Evolutionary conservation across 768 basidiomycete genomes (phyloP), one percentile per base, ranked within the genome.

Genomic region (Hypholoma fasciculare): DNA sequence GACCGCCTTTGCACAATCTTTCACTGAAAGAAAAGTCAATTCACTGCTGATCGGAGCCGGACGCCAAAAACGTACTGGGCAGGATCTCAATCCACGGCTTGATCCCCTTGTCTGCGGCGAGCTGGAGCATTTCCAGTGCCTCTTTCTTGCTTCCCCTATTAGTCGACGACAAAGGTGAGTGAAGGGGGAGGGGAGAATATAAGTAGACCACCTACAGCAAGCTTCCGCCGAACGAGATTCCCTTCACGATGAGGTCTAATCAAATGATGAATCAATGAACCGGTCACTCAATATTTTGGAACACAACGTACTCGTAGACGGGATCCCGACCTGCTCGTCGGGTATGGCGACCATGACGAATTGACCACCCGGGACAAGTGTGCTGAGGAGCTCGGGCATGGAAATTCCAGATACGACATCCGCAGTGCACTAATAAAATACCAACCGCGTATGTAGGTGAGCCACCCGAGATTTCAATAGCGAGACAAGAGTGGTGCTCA

Each of bases 341-440:
- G 84, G 84, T 37, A 85, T 65, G 46, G 82, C 82, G 47, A 87
- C 86, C 65, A 79, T 79, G 57, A 87, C 75, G 63, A 86, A 74
- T n/a, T 76, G 73, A 6, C 84, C 82, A 57, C 82, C 78, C 3
- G 85, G 78, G 19, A 74, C 74, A 30, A 87, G 76, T 48, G 81
- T 81, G 14, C 71, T 72, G 38, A 79, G 62, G 54, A 76, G 67
- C 14, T 72, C 70, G 3, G 64, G 60, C 49, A 79, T 53, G n/a
- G 68, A 61, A 30, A 73, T 67, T 11, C 68, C 71, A 36, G 66
- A 54, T 6, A 68, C 67, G 17, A 71, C 66, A 54, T 71, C 68
- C 5, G 67, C 65, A 13, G 71, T 71, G 54, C 67, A 68, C 70
- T 73, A 50, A 7, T 63, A 54, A 13, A 34, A 34, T 7, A 34